Conservation (phyloP, 805 yeast species). For the Ogataea ramenticola region DNA sequence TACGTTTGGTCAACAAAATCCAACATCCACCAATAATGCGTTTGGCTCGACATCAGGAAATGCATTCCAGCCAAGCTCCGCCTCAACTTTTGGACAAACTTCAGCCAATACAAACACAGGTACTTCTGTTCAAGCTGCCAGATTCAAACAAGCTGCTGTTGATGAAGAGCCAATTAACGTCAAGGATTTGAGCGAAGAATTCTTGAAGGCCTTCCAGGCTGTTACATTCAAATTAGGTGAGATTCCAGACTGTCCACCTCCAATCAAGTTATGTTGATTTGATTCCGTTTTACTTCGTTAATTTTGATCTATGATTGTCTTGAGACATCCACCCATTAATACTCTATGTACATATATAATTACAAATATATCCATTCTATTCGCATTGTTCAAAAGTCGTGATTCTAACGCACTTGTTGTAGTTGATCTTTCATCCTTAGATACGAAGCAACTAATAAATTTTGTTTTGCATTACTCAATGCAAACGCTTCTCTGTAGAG, state of each 20-base stretch:
- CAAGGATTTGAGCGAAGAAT: constrained; percentile 35
- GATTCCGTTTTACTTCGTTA: too few relatives aligned
- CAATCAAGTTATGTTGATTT: constrained; percentile 38
- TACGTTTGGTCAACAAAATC: background rate
- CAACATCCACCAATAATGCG: constrained; percentile 4
- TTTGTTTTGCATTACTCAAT: constrained; percentile 34
- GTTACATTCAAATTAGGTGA: constrained; percentile 45
- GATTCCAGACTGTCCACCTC: constrained; percentile 72
- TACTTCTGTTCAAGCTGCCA: constrained; percentile 1
- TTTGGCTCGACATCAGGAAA: background rate
- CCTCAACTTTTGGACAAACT: background rate
- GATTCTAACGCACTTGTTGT: background rate
- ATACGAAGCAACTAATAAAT: constrained; percentile 29
- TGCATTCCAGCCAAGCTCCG: background rate
- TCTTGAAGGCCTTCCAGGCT: constrained; percentile 41
- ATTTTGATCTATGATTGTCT: too few relatives aligned
- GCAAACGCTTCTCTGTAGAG: constrained; percentile 59
- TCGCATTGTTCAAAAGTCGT: background rate
- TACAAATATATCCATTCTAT: background rate
- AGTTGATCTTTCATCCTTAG: constrained; percentile 4
- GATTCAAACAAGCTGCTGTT: constrained; percentile 15
- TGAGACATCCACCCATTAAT: too few relatives aligned
- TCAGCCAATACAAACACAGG: constrained; percentile 2
- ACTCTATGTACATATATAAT: background rate
- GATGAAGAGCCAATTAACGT: constrained; percentile 18